phyloP scores from a whole-genome alignment of 495 filamentous ascomycete genomes.

The Aspergillus biplanus region DNA sequence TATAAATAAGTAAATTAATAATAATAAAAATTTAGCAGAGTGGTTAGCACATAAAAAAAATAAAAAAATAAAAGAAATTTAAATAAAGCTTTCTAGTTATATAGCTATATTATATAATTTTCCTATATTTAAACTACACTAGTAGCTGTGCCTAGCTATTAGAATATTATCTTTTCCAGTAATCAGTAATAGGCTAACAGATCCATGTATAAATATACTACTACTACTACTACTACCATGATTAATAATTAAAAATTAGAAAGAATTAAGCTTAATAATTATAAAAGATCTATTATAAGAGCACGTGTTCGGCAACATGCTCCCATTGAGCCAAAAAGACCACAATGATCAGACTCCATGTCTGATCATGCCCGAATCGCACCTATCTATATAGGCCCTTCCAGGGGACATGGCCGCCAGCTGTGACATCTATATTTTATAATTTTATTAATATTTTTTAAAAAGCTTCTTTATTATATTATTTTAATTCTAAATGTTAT shows the following conservation, averaged over 20 bases:
- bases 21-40: slow-evolving; percentile 8
- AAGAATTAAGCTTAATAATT: neutral
- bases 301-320: too few relatives aligned
- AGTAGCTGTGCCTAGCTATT: neutral
- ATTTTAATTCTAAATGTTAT: too few relatives aligned
- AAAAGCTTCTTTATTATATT: too few relatives aligned
- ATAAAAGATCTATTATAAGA: neutral
- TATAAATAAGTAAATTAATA: neutral
- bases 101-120: neutral
- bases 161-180: neutral
- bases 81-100: neutral
- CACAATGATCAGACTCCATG: too few relatives aligned
- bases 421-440: too few relatives aligned
- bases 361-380: too few relatives aligned
- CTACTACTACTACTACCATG: neutral
- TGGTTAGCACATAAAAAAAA: neutral
- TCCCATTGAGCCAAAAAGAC: too few relatives aligned
- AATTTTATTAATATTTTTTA: too few relatives aligned
- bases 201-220: neutral
- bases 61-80: neutral
- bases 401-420: too few relatives aligned
- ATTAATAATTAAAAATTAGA: neutral
- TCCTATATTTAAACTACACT: neutral
- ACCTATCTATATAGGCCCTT: too few relatives aligned
- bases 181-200: neutral